Evolutionary conservation across 805 yeast genomes (phyloP), one percentile per base, ranked within the genome.

Genomic region (Kockiozyma suomiensis): DNA sequence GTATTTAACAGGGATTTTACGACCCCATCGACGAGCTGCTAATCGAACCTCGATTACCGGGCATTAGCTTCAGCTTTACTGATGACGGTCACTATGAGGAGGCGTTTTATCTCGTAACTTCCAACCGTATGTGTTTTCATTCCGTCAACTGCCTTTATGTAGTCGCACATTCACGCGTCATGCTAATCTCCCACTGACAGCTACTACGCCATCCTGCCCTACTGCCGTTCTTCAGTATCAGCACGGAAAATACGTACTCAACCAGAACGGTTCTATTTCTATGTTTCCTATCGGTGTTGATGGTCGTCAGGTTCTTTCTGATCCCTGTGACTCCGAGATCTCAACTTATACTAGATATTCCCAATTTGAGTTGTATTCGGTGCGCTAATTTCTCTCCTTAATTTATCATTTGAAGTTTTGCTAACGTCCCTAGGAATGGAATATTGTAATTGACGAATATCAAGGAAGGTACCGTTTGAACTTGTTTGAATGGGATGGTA

Each of bases 11-110:
- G 72, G 79, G 76, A 1, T 94, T 94, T 72, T 94, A 84, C 73
- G 98, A 94, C 73, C 99, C 99, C 1, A 88, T 91, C 30, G 97
- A 93, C 72, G 99, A 94, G 74, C 82, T 93, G 17, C 78, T 94
- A 59, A 89, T 91, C 62, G 99, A 94, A 73, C 99, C 99, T 1
- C 93, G 92, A 7, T 80, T 94, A 43, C 97, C 99, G 1, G 99
- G 99, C 40, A 83, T 93, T 56, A 86, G 96, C 4, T 90, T 86
- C 75, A 90, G 97, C 1, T 94, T 94, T 78, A 92, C 97, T 1
- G 86, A 81, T 25, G 98, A 94, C 75, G 98, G 98, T 4, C 83
- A 78, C 73, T 94, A 81, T 73, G 99, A 94, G 75, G 89, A 88
- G 73, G 99, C 99, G 5, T 72, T 85, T 43, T 94, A 94, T 73